Conservation (phyloP, 1,284 basidiomycete species). For the Irpex lacteus region DNA sequence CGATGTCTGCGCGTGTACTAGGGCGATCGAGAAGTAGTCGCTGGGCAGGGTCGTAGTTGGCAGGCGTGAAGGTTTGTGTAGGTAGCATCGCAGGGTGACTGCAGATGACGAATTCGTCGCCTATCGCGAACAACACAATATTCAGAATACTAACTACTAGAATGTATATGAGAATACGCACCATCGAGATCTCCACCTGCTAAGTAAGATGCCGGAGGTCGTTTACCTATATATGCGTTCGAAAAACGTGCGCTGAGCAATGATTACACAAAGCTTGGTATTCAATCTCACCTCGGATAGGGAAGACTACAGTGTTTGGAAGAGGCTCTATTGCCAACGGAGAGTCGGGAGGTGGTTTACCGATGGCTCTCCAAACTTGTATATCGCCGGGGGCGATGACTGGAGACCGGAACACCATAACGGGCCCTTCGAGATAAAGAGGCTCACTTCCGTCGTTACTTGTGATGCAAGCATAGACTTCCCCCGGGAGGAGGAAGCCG, state of each 20-base stretch:
- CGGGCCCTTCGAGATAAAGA: slow-evolving; percentile 52
- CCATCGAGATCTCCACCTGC: slow-evolving; percentile 68
- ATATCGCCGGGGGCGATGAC: slow-evolving; percentile 69
- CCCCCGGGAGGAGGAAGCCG: slow-evolving; percentile 48
- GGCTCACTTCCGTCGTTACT: slow-evolving; percentile 24
- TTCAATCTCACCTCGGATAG: slow-evolving; percentile 39
- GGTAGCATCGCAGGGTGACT: slow-evolving; percentile 24
- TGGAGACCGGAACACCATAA: slow-evolving; percentile 62
- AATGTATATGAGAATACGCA: slow-evolving; percentile 23
- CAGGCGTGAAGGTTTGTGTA: slow-evolving; percentile 30
- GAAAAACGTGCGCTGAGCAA: background rate
- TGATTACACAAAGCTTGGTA: background rate
- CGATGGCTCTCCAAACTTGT: slow-evolving; percentile 57
- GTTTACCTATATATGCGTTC: slow-evolving; percentile 37
- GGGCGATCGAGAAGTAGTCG: slow-evolving; percentile 42
- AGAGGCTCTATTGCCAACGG: slow-evolving; percentile 48
- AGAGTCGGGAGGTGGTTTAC: slow-evolving; percentile 46
- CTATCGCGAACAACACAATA: background rate
- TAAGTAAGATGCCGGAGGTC: slow-evolving; percentile 56
- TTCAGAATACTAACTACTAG: background rate
- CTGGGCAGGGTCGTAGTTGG: slow-evolving; percentile 32
- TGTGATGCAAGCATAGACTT: slow-evolving; percentile 54
- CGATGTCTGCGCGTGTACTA: slow-evolving; percentile 67
- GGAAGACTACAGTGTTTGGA: slow-evolving; percentile 57
- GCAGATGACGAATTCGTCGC: slow-evolving; percentile 11